Base-by-base conservation (phyloP, 139 green algal genomes). In the Astrephomene gubernaculifera region DNA sequence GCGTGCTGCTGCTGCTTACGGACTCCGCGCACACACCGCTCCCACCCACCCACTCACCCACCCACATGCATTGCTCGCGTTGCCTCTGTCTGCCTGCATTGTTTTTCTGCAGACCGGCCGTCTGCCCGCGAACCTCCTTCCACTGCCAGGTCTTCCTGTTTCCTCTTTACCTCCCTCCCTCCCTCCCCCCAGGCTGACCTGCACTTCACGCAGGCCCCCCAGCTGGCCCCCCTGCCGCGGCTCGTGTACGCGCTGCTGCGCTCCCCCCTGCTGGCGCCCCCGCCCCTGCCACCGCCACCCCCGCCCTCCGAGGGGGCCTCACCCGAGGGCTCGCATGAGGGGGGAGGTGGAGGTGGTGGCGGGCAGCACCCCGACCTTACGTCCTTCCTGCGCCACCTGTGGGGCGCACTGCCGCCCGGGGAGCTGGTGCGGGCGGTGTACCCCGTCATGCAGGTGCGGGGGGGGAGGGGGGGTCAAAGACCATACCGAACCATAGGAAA, bases 201-300 rank as follows among this genome's bases (percentile, higher is more conserved):
- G 29, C 84, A 83, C 27, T 96, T 98, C 74, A 71, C 73, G 2
- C 81, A 86, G 36, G 88, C 80, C 36, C 86, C 92, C 9, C 71
- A 81, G 6, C 89, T 99, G 63, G 87, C 92, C 49, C 71, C 90
- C 3, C 60, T 99, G 82, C 94, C 95, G 0, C 94, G 96, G n/a
- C 79, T 97, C 35, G 91, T 96, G 31, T 99, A 97, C 85, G 94
- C 93, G 3, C 90, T 99, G 71, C 94, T 99, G 72, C 88, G 93
- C 72, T 91, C 83, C 71, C 64, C 87, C 52, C 74, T 92, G 71
- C 86, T 90, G 68, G 87, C 87, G 27, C 81, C 87, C 19, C 33
- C n/a, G 49, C 49, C 49, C 12, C 49, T 17, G 49, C 49, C 49
- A 17, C 49, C 17, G 49, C 49, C 24, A 45, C 65, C 35, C 29